Percentiles rank a stretch among this genome's conserved stretches.
phyloP scores from a whole-genome alignment of 805 yeast species.

The Saccharomycopsis sp. region DNA sequence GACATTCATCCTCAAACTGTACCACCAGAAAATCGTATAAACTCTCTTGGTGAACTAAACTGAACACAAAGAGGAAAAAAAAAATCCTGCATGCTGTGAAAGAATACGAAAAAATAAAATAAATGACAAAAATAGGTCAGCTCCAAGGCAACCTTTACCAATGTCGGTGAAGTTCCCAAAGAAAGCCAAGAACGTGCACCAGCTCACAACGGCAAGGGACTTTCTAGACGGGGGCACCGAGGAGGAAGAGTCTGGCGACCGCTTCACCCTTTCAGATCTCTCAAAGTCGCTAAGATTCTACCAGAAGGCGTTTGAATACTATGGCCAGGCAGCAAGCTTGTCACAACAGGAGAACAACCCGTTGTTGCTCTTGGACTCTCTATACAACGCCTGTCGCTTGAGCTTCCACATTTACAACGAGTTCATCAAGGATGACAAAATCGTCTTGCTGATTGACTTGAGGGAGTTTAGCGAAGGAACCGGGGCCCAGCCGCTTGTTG shows the following conservation, averaged over 20 bases:
- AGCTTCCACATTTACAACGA: conserved; percentile 49
- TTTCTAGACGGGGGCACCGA: conserved; percentile 46
- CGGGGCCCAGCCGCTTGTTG: no score
- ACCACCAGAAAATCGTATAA: no score
- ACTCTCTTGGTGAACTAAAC: no score
- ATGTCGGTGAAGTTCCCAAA: no score
- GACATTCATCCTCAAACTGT: no score
- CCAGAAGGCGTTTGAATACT: conserved; percentile 43
- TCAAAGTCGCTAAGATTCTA: conserved; percentile 58
- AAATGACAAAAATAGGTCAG: no score
- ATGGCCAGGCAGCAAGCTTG: conserved; percentile 28
- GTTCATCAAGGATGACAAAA: conserved; percentile 40
- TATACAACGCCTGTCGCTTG: conserved; percentile 52
- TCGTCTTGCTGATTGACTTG: conserved; percentile 28
- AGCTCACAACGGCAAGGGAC: conserved; percentile 41
- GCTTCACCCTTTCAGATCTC: conserved; percentile 61
- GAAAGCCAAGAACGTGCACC: no score
- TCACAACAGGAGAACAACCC: conserved; percentile 5
- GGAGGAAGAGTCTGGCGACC: conserved; percentile 67
- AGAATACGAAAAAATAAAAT: no score
- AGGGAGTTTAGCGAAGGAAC: conserved; percentile 17
- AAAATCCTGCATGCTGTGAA: no score
- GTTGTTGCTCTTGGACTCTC: conserved; percentile 33
- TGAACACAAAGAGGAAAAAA: no score
- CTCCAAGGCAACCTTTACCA: no score